Evolutionary conservation across 2,329 filamentous ascomycete genomes (phyloP).

Genomic region (Periconia digitata): DNA sequence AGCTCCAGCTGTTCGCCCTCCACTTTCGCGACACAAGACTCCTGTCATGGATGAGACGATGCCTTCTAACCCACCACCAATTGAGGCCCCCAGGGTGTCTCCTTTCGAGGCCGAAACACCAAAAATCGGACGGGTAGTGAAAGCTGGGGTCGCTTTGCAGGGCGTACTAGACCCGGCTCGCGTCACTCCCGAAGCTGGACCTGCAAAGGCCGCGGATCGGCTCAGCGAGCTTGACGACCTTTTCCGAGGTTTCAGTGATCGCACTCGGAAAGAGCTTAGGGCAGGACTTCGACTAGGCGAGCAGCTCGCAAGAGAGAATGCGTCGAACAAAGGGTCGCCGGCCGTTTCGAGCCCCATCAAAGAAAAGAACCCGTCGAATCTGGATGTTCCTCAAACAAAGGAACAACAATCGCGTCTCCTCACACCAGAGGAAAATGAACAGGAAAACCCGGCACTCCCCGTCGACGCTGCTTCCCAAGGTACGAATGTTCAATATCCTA

Average conservation of each 20-base stretch:
- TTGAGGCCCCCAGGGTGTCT: conserved; percentile 19
- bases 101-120: conserved; percentile 31
- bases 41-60: conserved; percentile 28
- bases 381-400: conserved; percentile 25
- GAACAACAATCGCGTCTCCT: conserved; percentile 32
- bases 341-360: conserved; percentile 20
- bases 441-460: conserved; percentile 20
- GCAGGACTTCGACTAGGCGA: conserved; percentile 43
- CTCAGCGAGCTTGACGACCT: conserved; percentile 36
- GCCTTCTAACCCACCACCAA: conserved; percentile 34
- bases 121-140: conserved; percentile 38
- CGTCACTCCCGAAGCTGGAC: conserved; percentile 24
- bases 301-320: conserved; percentile 33
- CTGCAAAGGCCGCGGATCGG: conserved; percentile 20
- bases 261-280: conserved; percentile 41
- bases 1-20: conserved; percentile 15
- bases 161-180: conserved; percentile 36
- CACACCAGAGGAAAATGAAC: conserved; percentile 38
- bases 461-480: neutral
- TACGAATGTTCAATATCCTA: conserved; percentile 31
- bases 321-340: conserved; percentile 16
- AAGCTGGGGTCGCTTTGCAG: conserved; percentile 42
- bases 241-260: conserved; percentile 44
- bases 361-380: conserved; percentile 6
- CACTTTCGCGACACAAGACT: conserved; percentile 26